These are phyloP conservation scores for Botrytis fabae DNA, from an alignment of 2,329 filamentous ascomycete genomes.

Conservation along the genomic window DNA sequence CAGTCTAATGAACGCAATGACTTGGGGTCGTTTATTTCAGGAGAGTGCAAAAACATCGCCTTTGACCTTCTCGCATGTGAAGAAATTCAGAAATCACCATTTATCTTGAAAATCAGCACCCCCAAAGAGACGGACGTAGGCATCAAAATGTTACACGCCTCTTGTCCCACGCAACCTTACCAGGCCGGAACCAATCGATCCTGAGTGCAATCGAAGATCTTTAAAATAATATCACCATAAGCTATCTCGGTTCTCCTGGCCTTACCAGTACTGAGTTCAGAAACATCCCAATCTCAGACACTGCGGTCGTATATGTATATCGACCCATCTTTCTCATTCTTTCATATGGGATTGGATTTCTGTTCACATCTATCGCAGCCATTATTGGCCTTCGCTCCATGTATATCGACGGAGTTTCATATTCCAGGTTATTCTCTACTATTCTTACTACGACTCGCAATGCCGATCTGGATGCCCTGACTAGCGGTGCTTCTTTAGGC, in stretches of 20 bases:
- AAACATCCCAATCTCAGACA: background rate
- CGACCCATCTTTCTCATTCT: background rate
- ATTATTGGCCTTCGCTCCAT: background rate
- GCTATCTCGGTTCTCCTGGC: background rate
- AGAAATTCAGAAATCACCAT: background rate
- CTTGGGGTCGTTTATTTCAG: too few relatives aligned
- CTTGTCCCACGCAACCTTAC: background rate
- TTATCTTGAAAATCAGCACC: background rate
- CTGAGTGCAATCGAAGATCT: background rate
- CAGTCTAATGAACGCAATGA: too few relatives aligned
- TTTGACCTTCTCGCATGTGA: background rate
- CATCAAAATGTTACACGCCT: background rate
- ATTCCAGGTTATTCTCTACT: background rate
- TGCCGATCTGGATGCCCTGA: background rate
- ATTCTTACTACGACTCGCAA: conserved; percentile 1
- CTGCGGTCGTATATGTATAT: background rate
- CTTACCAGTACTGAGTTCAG: background rate
- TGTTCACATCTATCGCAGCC: background rate
- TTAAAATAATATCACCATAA: conserved; percentile 1
- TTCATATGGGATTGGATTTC: background rate
- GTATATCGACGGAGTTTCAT: background rate
- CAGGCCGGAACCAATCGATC: background rate
- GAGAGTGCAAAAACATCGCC: too few relatives aligned
- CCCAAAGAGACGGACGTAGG: background rate
- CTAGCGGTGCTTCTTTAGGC: background rate